phyloP scores from a whole-genome alignment of 495 filamentous ascomycete genomes.

The Lasiosphaeria ovina region DNA sequence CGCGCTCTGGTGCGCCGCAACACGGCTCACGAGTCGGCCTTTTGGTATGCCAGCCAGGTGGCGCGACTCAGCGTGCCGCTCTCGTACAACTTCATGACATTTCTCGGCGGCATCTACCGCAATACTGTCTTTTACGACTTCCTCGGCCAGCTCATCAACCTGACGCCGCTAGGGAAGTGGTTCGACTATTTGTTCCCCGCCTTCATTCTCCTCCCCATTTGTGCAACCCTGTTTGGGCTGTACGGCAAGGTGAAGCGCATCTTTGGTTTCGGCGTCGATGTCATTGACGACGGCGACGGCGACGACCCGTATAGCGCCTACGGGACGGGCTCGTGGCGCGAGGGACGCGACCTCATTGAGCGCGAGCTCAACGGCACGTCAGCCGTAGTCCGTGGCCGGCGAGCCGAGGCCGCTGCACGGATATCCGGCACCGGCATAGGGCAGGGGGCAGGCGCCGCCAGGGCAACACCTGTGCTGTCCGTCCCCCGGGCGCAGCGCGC shows the following conservation, averaged over 20 bases:
- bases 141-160: constrained; percentile 76
- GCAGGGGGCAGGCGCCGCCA: constrained; percentile 9
- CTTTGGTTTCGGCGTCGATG: constrained; percentile 72
- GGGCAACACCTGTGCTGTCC: constrained; percentile 39
- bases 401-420: constrained; percentile 31
- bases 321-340: constrained; percentile 84
- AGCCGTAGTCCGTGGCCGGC: constrained; percentile 32
- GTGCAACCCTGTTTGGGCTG: constrained; percentile 78
- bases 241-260: constrained; percentile 77
- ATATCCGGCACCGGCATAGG: constrained; percentile 22
- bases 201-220: constrained; percentile 79
- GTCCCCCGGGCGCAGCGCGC: constrained; percentile 26
- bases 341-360: constrained; percentile 91
- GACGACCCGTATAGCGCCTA: constrained; percentile 61
- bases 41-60: constrained; percentile 90
- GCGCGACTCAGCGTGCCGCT: constrained; percentile 88
- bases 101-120: constrained; percentile 67
- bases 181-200: constrained; percentile 88
- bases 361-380: constrained; percentile 71
- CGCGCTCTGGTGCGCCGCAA: constrained; percentile 85
- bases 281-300: constrained; percentile 73
- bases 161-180: constrained; percentile 77
- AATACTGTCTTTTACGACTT: constrained; percentile 83
- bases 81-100: constrained; percentile 92
- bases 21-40: constrained; percentile 86